phyloP scores from a whole-genome alignment of 371 early-diverging fungal genomes.

The Mucor circinelloides region DNA sequence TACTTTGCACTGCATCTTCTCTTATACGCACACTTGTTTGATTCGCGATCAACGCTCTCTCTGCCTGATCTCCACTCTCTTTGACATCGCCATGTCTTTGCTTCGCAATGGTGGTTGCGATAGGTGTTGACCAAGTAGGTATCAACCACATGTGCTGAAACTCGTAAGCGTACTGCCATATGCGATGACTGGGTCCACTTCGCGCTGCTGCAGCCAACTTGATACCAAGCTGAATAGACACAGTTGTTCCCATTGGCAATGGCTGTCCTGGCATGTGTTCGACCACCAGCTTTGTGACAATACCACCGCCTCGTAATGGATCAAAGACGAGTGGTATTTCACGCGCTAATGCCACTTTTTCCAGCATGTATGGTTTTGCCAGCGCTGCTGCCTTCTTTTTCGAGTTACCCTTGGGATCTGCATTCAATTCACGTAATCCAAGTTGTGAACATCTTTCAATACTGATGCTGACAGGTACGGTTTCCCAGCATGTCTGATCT shows the following conservation, averaged over 20 bases:
- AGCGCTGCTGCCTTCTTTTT: conserved; percentile 10
- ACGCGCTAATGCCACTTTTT: not conserved
- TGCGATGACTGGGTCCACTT: conserved; percentile 12
- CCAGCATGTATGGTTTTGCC: conserved; percentile 1
- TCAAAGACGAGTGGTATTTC: conserved; percentile 25
- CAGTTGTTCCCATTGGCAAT: conserved; percentile 5
- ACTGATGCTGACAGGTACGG: conserved; percentile 21
- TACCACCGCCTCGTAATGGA: conserved; percentile 39
- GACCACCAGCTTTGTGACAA: conserved; percentile 28
- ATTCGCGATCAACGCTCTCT: conserved; percentile 13
- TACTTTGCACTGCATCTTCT: conserved; percentile 45
- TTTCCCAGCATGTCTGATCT: conserved; percentile 35
- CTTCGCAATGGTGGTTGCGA: conserved; percentile 12
- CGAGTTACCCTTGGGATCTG: conserved; percentile 6
- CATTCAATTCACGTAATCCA: conserved; percentile 11
- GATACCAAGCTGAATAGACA: conserved; percentile 17
- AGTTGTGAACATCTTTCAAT: conserved; percentile 16
- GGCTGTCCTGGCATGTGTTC: conserved; percentile 15
- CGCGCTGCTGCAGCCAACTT: conserved; percentile 2
- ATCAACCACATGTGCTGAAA: conserved; percentile 35
- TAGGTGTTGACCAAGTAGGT: conserved; percentile 42
- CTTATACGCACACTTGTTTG: conserved; percentile 17
- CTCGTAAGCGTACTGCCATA: conserved; percentile 26
- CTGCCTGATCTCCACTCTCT: conserved; percentile 32
- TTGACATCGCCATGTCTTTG: conserved; percentile 12